These are phyloP conservation scores for Leishmania mexicana DNA, from an alignment of 208 protist genomes.

Conservation along the genomic window DNA sequence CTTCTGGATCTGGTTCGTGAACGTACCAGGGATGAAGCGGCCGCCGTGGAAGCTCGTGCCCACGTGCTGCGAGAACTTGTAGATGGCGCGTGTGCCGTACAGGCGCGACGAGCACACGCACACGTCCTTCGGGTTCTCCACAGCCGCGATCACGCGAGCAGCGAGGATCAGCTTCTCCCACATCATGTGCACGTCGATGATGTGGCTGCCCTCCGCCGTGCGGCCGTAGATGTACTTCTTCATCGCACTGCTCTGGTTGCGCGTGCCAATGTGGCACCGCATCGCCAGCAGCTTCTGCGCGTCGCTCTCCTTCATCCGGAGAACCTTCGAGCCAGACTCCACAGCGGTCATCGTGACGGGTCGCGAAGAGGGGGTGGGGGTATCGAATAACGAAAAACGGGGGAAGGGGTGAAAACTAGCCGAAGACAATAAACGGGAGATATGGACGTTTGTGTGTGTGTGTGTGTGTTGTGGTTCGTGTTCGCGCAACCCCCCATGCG, in stretches of 20 bases:
- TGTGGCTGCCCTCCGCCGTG: conserved; percentile 91
- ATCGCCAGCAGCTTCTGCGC: conserved; percentile 97
- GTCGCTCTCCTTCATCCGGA: conserved; percentile 91
- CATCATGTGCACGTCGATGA: conserved; percentile 98
- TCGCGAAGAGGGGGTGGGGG: neutral
- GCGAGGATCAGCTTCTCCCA: conserved; percentile 99
- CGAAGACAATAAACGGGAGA: no score
- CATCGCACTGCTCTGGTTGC: conserved; percentile 95
- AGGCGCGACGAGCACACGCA: conserved; percentile 95
- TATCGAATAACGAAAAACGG: neutral
- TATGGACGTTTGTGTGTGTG: neutral
- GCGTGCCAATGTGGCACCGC: conserved; percentile 96
- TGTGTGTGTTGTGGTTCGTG: neutral
- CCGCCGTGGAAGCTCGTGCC: conserved; percentile 92
- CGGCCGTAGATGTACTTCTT: conserved; percentile 95
- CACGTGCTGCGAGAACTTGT: conserved; percentile 98
- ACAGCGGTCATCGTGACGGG: conserved; percentile 61
- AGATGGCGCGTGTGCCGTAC: conserved; percentile 96
- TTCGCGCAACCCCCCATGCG: neutral
- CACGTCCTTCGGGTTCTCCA: conserved; percentile 99
- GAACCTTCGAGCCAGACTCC: conserved; percentile 73
- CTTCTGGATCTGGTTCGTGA: conserved; percentile 99
- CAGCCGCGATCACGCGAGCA: conserved; percentile 97
- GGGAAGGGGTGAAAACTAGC: neutral
- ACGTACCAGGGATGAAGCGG: conserved; percentile 98